Conservation (phyloP, 306 rosid species). For the Astragalus glycyphyllos region DNA sequence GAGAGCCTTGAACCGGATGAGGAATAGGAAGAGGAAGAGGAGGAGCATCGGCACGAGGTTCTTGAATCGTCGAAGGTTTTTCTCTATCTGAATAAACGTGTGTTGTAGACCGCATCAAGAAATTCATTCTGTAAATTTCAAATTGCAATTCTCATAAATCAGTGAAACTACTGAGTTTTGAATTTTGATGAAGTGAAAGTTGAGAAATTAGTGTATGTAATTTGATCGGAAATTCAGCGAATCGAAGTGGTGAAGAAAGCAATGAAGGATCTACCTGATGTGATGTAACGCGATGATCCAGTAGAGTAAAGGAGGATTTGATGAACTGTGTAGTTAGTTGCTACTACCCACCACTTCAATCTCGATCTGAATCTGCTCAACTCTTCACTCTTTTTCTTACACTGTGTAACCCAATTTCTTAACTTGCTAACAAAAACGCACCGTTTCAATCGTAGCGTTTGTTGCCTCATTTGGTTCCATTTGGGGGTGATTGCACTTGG, state of each 20-base stretch:
- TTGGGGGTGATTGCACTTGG: background rate
- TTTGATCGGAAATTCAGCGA: background rate
- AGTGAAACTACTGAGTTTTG: background rate
- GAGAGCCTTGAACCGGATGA: background rate
- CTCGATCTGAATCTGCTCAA: constrained; percentile 39
- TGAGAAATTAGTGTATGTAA: background rate
- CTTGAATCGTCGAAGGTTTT: constrained; percentile 41
- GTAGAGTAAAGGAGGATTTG: background rate
- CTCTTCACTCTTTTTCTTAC: background rate
- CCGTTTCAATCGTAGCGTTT: background rate
- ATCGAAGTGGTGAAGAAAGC: background rate
- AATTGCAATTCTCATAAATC: background rate
- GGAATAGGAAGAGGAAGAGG: constrained; percentile 35
- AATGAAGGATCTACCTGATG: constrained; percentile 11
- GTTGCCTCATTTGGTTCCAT: background rate
- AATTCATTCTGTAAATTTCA: constrained; percentile 62
- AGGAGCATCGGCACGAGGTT: constrained; percentile 45
- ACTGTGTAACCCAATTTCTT: background rate
- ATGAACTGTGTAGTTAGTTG: constrained; percentile 18
- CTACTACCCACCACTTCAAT: constrained; percentile 28
- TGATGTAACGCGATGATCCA: constrained; percentile 21
- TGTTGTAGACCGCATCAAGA: constrained; percentile 67
- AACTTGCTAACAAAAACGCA: constrained; percentile 15
- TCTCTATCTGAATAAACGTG: constrained; percentile 58
- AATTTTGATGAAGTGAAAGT: background rate